Evolutionary conservation across 441 rosid species (phyloP), one percentile per base, ranked within the genome.

Genomic region (Erysimum cheiri): DNA sequence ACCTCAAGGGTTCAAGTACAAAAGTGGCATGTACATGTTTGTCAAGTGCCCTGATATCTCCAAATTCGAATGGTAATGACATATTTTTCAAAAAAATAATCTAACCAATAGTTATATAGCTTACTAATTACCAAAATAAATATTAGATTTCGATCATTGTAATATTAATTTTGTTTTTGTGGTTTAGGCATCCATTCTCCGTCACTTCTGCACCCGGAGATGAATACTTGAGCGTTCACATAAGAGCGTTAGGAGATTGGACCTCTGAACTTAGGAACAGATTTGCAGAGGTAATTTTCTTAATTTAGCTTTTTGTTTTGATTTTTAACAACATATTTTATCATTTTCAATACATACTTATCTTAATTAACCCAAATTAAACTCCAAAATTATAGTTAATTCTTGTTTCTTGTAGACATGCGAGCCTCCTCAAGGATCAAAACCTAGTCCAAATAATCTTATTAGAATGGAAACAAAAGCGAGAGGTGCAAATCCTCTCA

Each of bases 201-300:
- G 87, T 94, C 78, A 94, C 99, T 40, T 94, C 96, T 8, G 98
- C 99, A 8, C 97, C 98, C 10, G 89, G 85, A 54, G 99, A 92
- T 69, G 87, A 87, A 49, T 86, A 83, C 71, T 63, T 94, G 77
- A 94, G 97, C 43, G 88, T 94, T 62, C 99, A 92, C 80, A 92
- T 92, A 71, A 53, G 99, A 75, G 74, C 97, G 13, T 71, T 94
- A 33, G 98, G 98, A 64, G 98, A 94, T 64, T 92, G 98, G 97
- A 94, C 98, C 14, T 78, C 87, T 6, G 97, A 85, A 67, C 90
- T 94, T 49, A 87, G 67, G 65, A 72, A 77, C 55, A 81, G 13
- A 66, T 91, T 93, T 37, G 85, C 77, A 2, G 82, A 82, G 91
- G 96, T 92, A 15, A 73, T 15, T 14, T 26, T 32, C 37, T 17